Evolutionary conservation across 768 basidiomycete genomes (phyloP), one percentile per base, ranked within the genome.

Genomic region (Russula earlei): DNA sequence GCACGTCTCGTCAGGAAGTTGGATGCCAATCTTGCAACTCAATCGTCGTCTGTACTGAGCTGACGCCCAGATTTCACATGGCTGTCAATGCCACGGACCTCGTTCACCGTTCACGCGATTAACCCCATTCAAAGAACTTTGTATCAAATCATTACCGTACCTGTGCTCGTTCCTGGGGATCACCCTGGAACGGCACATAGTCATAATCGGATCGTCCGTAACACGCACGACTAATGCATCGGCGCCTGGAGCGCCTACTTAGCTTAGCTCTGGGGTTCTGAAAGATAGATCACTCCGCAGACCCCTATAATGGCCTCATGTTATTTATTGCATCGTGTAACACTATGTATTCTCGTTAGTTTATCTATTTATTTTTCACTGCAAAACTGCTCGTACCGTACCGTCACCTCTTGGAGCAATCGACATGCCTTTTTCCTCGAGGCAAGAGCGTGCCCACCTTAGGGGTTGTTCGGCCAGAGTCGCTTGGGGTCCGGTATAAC

Each of bases 11-110:
- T 55, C 61, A 2, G 61, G 61, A 2, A 62, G 61, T 27, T 62
- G 58, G 61, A 62, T 62, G 61, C 61, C 61, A 11, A 60, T 62
- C 53, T 49, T 62, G 3, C 60, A 62, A n/a, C 58, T 62, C 9
- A 59, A 59, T 19, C 58, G 58, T 40, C 58, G 43, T 15, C n/a
- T 59, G n/a, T 33, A 40, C 34, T 58, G 34, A 58, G 40, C 20
- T 20, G 20, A 7, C 34, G 3, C 36, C 33, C 17, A 22, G 14
- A 24, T 53, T 48, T 22, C 40, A 43, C 34, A n/a, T 43, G 51
- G 20, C 40, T 25, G 34, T 17, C 36, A 48, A 43, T 48, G 37
- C n/a, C n/a, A n/a, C n/a, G n/a, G n/a, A 48, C 49, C 40, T 17
- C 27, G 12, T 15, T 38, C 14, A 31, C 33, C 42, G 5, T 33